phyloP scores from a whole-genome alignment of 192 early-diverging fungal species.

The Coemansia sp. region DNA sequence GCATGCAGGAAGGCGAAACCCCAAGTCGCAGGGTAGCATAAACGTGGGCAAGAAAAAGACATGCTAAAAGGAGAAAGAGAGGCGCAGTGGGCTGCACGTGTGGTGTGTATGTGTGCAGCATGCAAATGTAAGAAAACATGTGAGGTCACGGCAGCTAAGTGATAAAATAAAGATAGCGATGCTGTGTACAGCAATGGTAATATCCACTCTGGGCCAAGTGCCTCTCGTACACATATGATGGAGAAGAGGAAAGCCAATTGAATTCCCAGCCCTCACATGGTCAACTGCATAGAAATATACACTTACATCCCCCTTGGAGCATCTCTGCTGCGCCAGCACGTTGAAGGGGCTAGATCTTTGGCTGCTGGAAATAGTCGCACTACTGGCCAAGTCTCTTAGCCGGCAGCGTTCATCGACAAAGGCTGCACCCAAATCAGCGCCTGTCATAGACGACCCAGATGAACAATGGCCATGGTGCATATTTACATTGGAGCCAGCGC shows the following conservation, averaged over 20 bases:
- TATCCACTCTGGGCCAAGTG: not conserved
- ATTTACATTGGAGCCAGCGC: not conserved
- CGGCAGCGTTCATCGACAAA: not conserved
- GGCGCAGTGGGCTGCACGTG: not conserved
- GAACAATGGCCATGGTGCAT: not conserved
- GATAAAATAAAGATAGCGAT: not conserved
- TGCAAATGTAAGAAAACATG: conserved; percentile 1
- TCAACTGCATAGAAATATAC: not conserved
- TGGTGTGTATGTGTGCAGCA: not conserved
- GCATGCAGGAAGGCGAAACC: not conserved
- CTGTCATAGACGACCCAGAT: not conserved
- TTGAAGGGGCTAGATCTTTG: not conserved
- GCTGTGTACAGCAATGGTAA: not conserved
- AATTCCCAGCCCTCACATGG: not conserved
- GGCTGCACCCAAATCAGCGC: not conserved
- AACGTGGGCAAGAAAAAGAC: not conserved
- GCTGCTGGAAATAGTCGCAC: not conserved
- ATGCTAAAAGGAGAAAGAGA: not conserved
- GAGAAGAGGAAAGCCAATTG: not conserved
- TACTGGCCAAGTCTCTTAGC: not conserved
- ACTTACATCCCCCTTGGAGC: not conserved
- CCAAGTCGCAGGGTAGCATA: not conserved
- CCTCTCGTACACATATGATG: not conserved
- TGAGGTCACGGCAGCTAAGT: not conserved
- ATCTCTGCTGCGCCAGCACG: not conserved